Evolutionary conservation across 2,329 filamentous ascomycete genomes (phyloP).

Genomic region (Xylaria sp.): DNA sequence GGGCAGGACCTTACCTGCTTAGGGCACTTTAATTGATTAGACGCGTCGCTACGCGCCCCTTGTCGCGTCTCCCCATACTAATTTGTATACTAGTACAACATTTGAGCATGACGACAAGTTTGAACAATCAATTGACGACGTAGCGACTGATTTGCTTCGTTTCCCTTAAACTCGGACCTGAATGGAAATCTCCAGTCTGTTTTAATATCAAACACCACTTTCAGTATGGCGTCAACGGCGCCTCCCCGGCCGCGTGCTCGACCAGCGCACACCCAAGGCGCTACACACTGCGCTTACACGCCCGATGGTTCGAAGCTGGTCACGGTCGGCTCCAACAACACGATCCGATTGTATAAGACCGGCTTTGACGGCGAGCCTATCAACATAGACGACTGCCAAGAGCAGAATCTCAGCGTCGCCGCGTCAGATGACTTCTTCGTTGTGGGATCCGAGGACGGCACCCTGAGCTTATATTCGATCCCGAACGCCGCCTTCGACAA

Average conservation of each 20-base stretch:
- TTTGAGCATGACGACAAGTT: slow-evolving; percentile 6
- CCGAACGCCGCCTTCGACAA: slow-evolving; percentile 78
- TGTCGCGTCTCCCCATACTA: slow-evolving; percentile 31
- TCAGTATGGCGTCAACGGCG: slow-evolving; percentile 54
- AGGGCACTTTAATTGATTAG: slow-evolving; percentile 37
- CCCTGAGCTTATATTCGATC: slow-evolving; percentile 93
- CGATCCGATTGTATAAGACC: slow-evolving; percentile 90
- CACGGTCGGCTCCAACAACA: slow-evolving; percentile 93
- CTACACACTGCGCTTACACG: slow-evolving; percentile 89
- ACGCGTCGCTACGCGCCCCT: slow-evolving; percentile 32
- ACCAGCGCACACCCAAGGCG: slow-evolving; percentile 84
- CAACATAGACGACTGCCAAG: slow-evolving; percentile 90
- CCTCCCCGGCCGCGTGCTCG: slow-evolving; percentile 67
- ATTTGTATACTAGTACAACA: slow-evolving; percentile 15
- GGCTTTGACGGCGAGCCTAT: slow-evolving; percentile 91
- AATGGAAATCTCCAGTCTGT: not conserved
- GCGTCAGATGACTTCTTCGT: slow-evolving; percentile 85
- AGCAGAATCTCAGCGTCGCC: slow-evolving; percentile 83
- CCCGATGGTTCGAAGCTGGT: slow-evolving; percentile 87
- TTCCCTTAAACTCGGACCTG: not conserved
- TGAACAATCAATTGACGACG: slow-evolving; percentile 9
- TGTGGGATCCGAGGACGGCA: slow-evolving; percentile 91
- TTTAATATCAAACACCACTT: not conserved
- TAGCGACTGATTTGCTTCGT: slow-evolving; percentile 10
- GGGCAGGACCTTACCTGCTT: slow-evolving; percentile 9